Evolutionary conservation across 2,329 filamentous ascomycete genomes (phyloP).

Genomic region (Penicillium griseofulvum): DNA sequence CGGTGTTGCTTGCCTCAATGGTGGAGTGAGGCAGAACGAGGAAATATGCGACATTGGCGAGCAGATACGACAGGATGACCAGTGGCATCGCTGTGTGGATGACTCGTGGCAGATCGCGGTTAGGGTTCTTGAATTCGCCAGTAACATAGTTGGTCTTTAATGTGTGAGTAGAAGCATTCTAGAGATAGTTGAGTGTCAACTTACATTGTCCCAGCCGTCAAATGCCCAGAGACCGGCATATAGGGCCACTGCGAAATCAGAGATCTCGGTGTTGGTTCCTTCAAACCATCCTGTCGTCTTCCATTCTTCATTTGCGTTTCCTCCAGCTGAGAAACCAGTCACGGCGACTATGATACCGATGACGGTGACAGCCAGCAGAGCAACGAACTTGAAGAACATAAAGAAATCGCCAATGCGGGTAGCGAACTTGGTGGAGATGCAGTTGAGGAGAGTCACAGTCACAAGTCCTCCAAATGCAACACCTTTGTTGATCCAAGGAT

Average conservation of each 20-base stretch:
- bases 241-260: slow-evolving; percentile 86
- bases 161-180: slow-evolving; percentile 5
- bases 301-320: slow-evolving; percentile 77
- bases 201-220: slow-evolving; percentile 97
- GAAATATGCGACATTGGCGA: slow-evolving; percentile 92
- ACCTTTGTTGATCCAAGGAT: slow-evolving; percentile 84
- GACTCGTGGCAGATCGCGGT: slow-evolving; percentile 83
- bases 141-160: slow-evolving; percentile 87
- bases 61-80: slow-evolving; percentile 83
- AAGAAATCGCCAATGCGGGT: slow-evolving; percentile 86
- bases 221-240: slow-evolving; percentile 98
- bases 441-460: slow-evolving; percentile 80
- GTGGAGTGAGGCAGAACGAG: slow-evolving; percentile 78
- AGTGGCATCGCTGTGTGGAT: slow-evolving; percentile 96
- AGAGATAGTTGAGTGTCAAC: slow-evolving; percentile 32
- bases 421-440: slow-evolving; percentile 82
- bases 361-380: slow-evolving; percentile 79
- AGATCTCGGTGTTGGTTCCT: slow-evolving; percentile 74
- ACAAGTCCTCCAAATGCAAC: slow-evolving; percentile 76
- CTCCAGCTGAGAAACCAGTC: slow-evolving; percentile 77
- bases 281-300: slow-evolving; percentile 86
- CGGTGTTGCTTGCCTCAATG: slow-evolving; percentile 86
- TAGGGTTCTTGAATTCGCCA: slow-evolving; percentile 90
- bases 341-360: slow-evolving; percentile 84
- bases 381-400: slow-evolving; percentile 96